Conservation (phyloP, 2,329 filamentous ascomycete genomes). For the Apiospora marii region DNA sequence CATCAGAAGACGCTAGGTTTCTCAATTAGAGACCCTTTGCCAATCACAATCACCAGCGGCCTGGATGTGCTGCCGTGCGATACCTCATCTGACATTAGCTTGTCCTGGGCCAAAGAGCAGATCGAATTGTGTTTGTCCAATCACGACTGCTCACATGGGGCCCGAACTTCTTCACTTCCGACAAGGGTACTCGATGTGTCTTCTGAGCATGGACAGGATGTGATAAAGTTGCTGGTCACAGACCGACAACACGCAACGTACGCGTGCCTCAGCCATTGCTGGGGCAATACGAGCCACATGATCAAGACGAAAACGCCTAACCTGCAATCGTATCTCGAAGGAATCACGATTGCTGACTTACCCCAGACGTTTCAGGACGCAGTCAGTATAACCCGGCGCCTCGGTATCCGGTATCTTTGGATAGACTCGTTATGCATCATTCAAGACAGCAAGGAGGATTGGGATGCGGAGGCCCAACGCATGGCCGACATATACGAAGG, state of each 20-base stretch:
- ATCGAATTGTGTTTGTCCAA: neutral
- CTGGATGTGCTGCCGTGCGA: neutral
- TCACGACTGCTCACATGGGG: neutral
- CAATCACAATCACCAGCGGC: neutral
- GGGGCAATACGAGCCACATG: neutral
- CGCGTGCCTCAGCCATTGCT: neutral
- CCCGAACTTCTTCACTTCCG: neutral
- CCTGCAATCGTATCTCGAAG: neutral
- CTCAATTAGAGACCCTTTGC: neutral
- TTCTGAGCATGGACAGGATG: neutral
- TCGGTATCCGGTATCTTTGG: constrained; percentile 41
- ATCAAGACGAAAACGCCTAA: neutral
- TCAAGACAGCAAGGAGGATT: constrained; percentile 38
- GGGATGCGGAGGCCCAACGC: constrained; percentile 32
- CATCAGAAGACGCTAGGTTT: neutral
- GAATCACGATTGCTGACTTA: neutral
- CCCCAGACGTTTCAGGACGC: neutral
- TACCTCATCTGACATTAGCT: neutral
- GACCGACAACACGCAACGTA: neutral
- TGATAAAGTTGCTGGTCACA: neutral
- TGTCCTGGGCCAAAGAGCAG: neutral
- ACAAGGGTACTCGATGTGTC: neutral
- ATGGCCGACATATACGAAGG: constrained; percentile 40
- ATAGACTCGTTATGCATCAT: constrained; percentile 44
- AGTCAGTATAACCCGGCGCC: constrained; percentile 32